Conservation (phyloP, 2,329 filamentous ascomycete species). For the Fusarium keratoplasticum region DNA sequence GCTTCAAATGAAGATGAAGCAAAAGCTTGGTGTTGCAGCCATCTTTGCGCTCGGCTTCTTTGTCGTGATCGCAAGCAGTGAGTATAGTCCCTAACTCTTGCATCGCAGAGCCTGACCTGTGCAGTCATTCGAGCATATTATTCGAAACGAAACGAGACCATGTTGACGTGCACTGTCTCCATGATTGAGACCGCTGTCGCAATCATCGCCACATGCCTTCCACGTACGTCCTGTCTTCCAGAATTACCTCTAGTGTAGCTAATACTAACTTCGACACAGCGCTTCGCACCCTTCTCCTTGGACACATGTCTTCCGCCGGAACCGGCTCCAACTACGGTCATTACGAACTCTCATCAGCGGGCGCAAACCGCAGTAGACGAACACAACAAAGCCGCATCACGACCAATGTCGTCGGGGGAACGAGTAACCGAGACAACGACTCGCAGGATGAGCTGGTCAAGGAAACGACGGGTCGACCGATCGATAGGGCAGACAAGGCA, state of each 20-base stretch:
- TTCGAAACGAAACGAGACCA: constrained; percentile 49
- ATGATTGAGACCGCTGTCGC: constrained; percentile 54
- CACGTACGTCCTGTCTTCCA: constrained; percentile 32
- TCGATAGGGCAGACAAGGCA: constrained; percentile 8
- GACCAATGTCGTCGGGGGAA: constrained; percentile 39
- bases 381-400: constrained; percentile 35
- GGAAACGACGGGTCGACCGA: neutral
- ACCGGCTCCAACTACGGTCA: constrained; percentile 35
- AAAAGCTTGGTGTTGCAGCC: constrained; percentile 48
- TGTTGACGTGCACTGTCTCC: constrained; percentile 53
- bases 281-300: constrained; percentile 34
- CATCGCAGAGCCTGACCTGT: neutral
- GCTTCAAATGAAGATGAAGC: constrained; percentile 49
- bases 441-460: constrained; percentile 41
- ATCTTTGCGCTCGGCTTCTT: constrained; percentile 49
- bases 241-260: rapidly evolving
- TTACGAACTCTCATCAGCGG: constrained; percentile 38
- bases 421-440: constrained; percentile 32
- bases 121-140: constrained; percentile 50
- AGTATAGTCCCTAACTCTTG: neutral
- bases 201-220: constrained; percentile 54
- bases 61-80: constrained; percentile 48
- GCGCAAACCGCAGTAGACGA: constrained; percentile 30
- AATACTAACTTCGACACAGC: constrained; percentile 7
- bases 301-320: constrained; percentile 32